Base-by-base conservation (phyloP, 768 basidiomycete genomes). In the Pholiota conissans region DNA sequence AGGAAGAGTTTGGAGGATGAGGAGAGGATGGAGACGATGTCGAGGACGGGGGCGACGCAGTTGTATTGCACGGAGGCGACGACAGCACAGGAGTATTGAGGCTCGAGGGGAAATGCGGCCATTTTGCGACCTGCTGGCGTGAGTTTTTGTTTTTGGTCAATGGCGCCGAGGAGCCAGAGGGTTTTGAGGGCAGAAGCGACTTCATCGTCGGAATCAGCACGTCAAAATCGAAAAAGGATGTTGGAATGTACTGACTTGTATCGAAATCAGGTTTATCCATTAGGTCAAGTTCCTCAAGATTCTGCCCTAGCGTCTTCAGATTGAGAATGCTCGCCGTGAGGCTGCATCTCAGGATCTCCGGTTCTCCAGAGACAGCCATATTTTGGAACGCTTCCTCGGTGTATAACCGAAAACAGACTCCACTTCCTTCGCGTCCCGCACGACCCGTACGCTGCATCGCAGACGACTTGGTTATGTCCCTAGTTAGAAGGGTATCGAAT, bases 401-500 rank as follows among this genome's bases (percentile, higher is more conserved):
- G 73, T 96, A 99, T 11, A 99, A 76, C 22, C 97, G 85, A 74
- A 91, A 99, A 72, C 97, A 99, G 47, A 82, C 77, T 7, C 97
- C 97, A 29, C 79, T 74, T 3, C 91, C 87, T 73, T 98, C 94
- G 56, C 97, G 93, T 60, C 97, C 97, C 0, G 96, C 97, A 56
- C 97, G 92, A 69, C 97, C 97, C 2, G 94, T 84, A n/a, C 97
- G 81, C 71, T 99, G 91, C 81, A 86, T 85, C 6, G 97, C 95
- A 13, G 91, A 93, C 2, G 93, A 93, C 71, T 92, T 87, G 24
- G 91, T 91, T 60, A 98, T 91, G 50, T 90, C 85, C 67, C 84
- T 84, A 14, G 90, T 89, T 39, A 93, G 65, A 3, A 98, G 77
- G 14, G 91, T 89, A 71, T 98, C 95, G 63, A 98, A 90, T 2